phyloP scores from a whole-genome alignment of 768 basidiomycete genomes.

The Tricholoma flavovirens region DNA sequence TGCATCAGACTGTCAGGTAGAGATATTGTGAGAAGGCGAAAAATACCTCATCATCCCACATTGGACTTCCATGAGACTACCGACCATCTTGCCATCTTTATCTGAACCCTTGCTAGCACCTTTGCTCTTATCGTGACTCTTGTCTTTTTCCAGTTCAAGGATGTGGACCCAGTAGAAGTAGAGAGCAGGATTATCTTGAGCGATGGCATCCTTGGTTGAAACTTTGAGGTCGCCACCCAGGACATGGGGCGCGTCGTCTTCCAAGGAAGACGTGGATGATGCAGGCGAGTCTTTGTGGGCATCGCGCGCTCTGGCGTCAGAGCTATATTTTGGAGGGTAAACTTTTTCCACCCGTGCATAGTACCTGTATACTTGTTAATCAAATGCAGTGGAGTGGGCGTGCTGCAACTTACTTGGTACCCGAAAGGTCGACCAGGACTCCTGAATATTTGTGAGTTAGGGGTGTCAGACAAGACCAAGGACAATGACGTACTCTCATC shows the following conservation, averaged over 20 bases:
- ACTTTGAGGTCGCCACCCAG: slow-evolving; percentile 78
- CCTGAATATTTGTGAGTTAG: slow-evolving; percentile 35
- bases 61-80: slow-evolving; percentile 79
- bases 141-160: slow-evolving; percentile 69
- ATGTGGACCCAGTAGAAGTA: slow-evolving; percentile 90
- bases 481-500: slow-evolving; percentile 69
- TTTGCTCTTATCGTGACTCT: slow-evolving; percentile 56
- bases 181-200: slow-evolving; percentile 68
- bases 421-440: slow-evolving; percentile 81
- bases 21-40: not conserved
- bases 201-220: slow-evolving; percentile 61
- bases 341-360: slow-evolving; percentile 78
- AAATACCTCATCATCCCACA: slow-evolving; percentile 74
- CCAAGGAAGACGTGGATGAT: slow-evolving; percentile 30
- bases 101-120: slow-evolving; percentile 46
- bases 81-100: slow-evolving; percentile 58
- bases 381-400: slow-evolving; percentile 1
- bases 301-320: slow-evolving; percentile 42
- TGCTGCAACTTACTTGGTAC: slow-evolving; percentile 62
- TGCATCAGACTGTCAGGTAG: not conserved
- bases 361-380: slow-evolving; percentile 47
- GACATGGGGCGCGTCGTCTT: slow-evolving; percentile 56
- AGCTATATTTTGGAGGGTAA: slow-evolving; percentile 55
- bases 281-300: slow-evolving; percentile 44
- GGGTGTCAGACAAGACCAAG: slow-evolving; percentile 10